A percentile compares a stretch with the other conserved stretches of the same genome.
phyloP scores from a whole-genome alignment of 805 yeast species.

The Starmerella gropengiesseri region DNA sequence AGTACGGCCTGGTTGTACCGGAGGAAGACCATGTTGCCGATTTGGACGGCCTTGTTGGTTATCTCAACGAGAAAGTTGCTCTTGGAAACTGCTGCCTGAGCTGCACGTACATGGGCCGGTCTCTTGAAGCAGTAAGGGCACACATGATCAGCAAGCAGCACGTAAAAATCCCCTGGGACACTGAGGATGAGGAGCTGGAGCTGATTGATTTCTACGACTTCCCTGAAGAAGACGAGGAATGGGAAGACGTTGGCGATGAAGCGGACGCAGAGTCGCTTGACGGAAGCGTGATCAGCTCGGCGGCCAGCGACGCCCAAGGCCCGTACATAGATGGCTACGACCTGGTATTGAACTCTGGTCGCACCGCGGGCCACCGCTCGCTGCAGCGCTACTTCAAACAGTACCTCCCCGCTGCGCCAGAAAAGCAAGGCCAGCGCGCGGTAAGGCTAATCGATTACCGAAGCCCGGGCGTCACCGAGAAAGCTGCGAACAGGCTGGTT shows the following conservation, averaged over 20 bases:
- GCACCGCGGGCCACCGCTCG: conserved; percentile 71
- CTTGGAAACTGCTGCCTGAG: conserved; percentile 73
- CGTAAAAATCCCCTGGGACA: conserved; percentile 79
- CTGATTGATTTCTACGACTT: conserved; percentile 79
- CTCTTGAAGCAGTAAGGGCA: conserved; percentile 74
- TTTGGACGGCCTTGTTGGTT: conserved; percentile 57
- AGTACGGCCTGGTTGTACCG: conserved; percentile 81
- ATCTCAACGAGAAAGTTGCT: conserved; percentile 70
- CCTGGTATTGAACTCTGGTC: conserved; percentile 59
- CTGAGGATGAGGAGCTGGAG: conserved; percentile 62
- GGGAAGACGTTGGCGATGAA: conserved; percentile 31
- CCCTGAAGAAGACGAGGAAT: conserved; percentile 42
- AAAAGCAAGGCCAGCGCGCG: conserved; percentile 45
- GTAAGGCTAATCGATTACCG: conserved; percentile 71
- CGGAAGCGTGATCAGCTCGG: conserved; percentile 25
- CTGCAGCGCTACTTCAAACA: conserved; percentile 63
- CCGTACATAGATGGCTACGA: conserved; percentile 51
- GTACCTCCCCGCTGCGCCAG: conserved; percentile 40
- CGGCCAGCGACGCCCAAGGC: conserved; percentile 28
- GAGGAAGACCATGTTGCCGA: conserved; percentile 62
- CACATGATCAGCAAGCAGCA: conserved; percentile 83
- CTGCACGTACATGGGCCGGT: conserved; percentile 76
- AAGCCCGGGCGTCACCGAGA: conserved; percentile 27
- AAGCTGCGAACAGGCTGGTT: conserved; percentile 33
- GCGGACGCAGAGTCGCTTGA: conserved; percentile 23